These are phyloP conservation scores for Citeromyces nyonsensis DNA, from an alignment of 805 yeast species.

Conservation along the genomic window DNA sequence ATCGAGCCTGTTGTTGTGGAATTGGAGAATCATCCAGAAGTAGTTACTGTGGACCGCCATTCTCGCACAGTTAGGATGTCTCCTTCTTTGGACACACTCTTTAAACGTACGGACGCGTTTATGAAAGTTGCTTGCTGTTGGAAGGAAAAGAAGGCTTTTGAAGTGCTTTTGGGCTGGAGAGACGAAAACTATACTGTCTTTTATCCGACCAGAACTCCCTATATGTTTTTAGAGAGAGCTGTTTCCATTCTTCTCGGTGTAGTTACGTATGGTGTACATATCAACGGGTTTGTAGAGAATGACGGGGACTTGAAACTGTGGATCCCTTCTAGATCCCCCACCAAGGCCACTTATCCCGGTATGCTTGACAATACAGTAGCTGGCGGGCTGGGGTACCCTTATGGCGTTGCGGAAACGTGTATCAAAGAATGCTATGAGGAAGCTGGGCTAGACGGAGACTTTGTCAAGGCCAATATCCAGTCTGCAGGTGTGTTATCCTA, in stretches of 20 bases:
- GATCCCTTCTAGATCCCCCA: conserved; percentile 70
- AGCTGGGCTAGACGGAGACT: conserved; percentile 53
- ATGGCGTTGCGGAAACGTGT: conserved; percentile 60
- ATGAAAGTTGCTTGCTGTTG: conserved; percentile 24
- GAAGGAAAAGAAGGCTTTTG: conserved; percentile 17
- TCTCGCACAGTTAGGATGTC: conserved; percentile 14
- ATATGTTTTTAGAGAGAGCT: conserved; percentile 66
- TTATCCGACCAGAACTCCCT: conserved; percentile 35
- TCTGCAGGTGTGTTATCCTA: conserved; percentile 62
- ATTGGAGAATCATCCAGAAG: conserved; percentile 7
- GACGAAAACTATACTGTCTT: conserved; percentile 68
- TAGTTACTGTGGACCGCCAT: conserved; percentile 12
- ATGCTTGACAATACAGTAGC: conserved; percentile 90
- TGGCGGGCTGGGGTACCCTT: conserved; percentile 83
- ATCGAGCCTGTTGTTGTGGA: conserved; percentile 16
- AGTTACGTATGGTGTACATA: conserved; percentile 80
- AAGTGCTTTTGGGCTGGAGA: conserved; percentile 62
- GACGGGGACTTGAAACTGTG: conserved; percentile 32
- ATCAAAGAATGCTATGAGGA: conserved; percentile 84
- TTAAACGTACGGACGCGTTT: conserved; percentile 23
- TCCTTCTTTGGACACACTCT: conserved; percentile 17
- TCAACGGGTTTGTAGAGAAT: conserved; percentile 55
- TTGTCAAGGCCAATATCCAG: conserved; percentile 26
- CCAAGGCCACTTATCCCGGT: conserved; percentile 81
- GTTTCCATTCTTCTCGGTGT: conserved; percentile 74